Percentiles rank a stretch among this genome's conserved stretches.
These are phyloP conservation scores for Proliferodiscus dingleyae DNA, from an alignment of 2,329 filamentous ascomycete genomes.

Conservation along the genomic window DNA sequence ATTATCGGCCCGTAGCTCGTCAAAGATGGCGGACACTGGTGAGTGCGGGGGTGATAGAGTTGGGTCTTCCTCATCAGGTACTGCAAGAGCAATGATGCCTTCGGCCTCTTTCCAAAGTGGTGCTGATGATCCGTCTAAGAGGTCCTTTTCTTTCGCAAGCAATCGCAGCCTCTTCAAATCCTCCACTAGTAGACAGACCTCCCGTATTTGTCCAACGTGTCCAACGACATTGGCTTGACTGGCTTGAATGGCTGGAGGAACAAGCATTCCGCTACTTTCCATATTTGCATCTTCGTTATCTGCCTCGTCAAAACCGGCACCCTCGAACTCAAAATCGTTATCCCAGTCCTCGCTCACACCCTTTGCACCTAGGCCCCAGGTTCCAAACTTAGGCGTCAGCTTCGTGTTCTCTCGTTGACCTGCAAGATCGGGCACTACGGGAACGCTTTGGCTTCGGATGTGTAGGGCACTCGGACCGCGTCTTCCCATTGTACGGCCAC, in stretches of 20 bases:
- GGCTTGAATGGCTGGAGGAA: constrained; percentile 74
- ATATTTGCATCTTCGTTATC: constrained; percentile 37
- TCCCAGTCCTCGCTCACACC: constrained; percentile 84
- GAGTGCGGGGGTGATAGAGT: constrained; percentile 26
- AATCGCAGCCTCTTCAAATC: constrained; percentile 74
- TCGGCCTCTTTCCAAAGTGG: constrained; percentile 75
- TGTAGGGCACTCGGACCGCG: constrained; percentile 63
- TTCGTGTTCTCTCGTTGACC: constrained; percentile 47
- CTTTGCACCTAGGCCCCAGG: constrained; percentile 76
- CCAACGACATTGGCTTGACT: constrained; percentile 77
- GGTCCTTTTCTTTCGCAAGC: constrained; percentile 62
- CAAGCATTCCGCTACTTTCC: constrained; percentile 52
- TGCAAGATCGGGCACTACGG: constrained; percentile 59
- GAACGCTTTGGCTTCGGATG: constrained; percentile 76
- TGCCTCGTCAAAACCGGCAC: constrained; percentile 32
- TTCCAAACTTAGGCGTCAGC: constrained; percentile 68
- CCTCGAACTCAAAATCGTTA: constrained; percentile 74
- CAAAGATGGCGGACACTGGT: constrained; percentile 38
- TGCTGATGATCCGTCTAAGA: constrained; percentile 55
- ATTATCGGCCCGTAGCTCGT: constrained; percentile 39
- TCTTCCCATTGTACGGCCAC: constrained; percentile 62
- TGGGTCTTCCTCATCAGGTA: constrained; percentile 57
- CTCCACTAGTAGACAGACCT: constrained; percentile 76
- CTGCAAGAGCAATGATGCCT: constrained; percentile 80
- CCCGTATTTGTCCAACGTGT: constrained; percentile 77